phyloP scores from a whole-genome alignment of 2,329 filamentous ascomycete genomes.

The Fusarium vanettenii region DNA sequence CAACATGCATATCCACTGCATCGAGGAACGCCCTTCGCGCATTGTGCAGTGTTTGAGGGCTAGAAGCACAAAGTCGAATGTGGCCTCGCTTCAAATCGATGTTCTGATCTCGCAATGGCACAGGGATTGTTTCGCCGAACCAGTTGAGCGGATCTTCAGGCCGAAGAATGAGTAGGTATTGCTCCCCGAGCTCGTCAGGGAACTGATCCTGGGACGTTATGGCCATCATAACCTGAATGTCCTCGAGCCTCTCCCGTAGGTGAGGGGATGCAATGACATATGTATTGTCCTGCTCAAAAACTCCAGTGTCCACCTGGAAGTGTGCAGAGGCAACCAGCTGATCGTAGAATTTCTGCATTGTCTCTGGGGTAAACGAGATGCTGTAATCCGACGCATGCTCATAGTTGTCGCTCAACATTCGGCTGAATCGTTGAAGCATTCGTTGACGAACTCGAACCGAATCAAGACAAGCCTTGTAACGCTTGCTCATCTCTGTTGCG shows the following conservation, averaged over 20 bases:
- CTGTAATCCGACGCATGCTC: constrained; percentile 98
- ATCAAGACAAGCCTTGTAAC: constrained; percentile 95
- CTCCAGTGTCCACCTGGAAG: constrained; percentile 82
- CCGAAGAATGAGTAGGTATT: constrained; percentile 84
- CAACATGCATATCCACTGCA: constrained; percentile 84
- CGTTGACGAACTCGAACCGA: constrained; percentile 95
- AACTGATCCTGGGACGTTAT: constrained; percentile 68
- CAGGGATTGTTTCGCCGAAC: constrained; percentile 80
- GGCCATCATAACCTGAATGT: constrained; percentile 87
- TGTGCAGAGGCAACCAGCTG: constrained; percentile 85
- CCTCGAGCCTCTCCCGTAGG: constrained; percentile 78
- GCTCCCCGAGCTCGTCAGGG: constrained; percentile 77
- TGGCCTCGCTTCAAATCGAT: constrained; percentile 90
- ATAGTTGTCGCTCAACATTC: constrained; percentile 90
- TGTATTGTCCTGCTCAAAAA: constrained; percentile 78
- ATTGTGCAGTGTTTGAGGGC: constrained; percentile 81
- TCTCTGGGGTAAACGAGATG: constrained; percentile 76
- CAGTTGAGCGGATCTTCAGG: constrained; percentile 84
- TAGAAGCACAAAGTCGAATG: constrained; percentile 87
- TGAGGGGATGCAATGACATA: constrained; percentile 88
- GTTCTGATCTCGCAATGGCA: constrained; percentile 79
- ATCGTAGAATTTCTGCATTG: constrained; percentile 82
- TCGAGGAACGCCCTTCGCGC: constrained; percentile 84
- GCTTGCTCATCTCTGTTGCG: constrained; percentile 90
- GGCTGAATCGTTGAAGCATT: constrained; percentile 95